Percentiles rank a stretch among this genome's conserved stretches.
phyloP scores from a whole-genome alignment of 2,329 filamentous ascomycete species.

The Monilinia fructicola region DNA sequence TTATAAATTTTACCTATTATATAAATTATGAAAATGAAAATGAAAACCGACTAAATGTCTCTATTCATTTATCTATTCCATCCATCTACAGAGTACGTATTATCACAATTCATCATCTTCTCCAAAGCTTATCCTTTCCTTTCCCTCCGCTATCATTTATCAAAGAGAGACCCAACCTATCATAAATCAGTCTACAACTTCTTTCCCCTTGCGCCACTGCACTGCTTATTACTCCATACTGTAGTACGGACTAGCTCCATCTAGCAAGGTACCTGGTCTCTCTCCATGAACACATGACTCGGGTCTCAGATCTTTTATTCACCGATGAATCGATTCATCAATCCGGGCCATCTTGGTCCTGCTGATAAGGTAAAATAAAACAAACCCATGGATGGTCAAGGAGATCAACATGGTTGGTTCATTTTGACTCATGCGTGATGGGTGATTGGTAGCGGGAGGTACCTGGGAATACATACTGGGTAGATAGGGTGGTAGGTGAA shows the following conservation, averaged over 20 bases:
- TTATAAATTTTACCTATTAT: no score
- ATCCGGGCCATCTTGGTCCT: no score
- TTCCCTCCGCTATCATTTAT: background rate
- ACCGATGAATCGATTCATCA: background rate
- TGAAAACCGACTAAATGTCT: no score
- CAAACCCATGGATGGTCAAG: no score
- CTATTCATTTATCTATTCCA: no score
- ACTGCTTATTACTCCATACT: background rate
- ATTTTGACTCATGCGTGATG: background rate
- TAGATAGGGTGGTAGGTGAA: background rate
- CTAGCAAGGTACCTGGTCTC: conserved; percentile 8
- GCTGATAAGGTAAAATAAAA: no score
- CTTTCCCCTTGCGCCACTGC: conserved; percentile 16
- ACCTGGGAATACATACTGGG: no score
- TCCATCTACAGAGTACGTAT: no score
- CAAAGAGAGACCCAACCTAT: conserved; percentile 7
- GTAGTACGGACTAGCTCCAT: background rate
- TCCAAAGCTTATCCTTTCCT: background rate
- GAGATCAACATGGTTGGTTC: no score
- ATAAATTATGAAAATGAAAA: no score
- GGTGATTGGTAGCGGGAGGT: no score
- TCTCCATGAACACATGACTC: conserved; percentile 10
- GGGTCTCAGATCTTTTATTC: conserved; percentile 7
- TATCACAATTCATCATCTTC: background rate
- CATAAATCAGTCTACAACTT: background rate